A percentile compares a stretch with the other conserved stretches of the same genome.
phyloP scores from a whole-genome alignment of 2,329 filamentous ascomycete species.

The Fusarium penzigii region DNA sequence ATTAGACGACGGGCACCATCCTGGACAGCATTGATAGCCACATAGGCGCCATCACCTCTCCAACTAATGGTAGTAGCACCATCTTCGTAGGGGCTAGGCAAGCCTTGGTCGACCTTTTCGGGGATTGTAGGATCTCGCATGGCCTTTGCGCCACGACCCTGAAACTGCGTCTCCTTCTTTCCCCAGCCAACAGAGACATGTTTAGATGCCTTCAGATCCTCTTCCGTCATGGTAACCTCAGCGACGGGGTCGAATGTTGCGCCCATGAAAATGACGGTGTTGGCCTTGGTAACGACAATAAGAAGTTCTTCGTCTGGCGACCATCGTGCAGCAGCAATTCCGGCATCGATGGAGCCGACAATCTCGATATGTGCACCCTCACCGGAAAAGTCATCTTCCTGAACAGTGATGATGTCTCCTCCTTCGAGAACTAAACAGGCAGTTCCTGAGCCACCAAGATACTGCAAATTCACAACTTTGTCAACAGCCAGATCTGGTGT shows the following conservation, averaged over 20 bases:
- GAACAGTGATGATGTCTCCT: slow-evolving; percentile 85
- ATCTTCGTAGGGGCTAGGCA: slow-evolving; percentile 74
- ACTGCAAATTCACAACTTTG: slow-evolving; percentile 75
- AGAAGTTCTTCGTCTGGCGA: slow-evolving; percentile 93
- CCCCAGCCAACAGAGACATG: slow-evolving; percentile 98
- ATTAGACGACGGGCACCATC: slow-evolving; percentile 72
- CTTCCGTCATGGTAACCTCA: slow-evolving; percentile 68
- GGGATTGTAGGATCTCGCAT: slow-evolving; percentile 93
- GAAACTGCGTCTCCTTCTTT: slow-evolving; percentile 97
- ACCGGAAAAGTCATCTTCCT: slow-evolving; percentile 54
- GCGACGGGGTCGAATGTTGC: slow-evolving; percentile 83
- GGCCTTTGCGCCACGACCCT: slow-evolving; percentile 84
- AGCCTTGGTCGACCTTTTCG: slow-evolving; percentile 84
- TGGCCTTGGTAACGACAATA: slow-evolving; percentile 75
- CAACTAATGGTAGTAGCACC: slow-evolving; percentile 75
- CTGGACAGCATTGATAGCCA: slow-evolving; percentile 83
- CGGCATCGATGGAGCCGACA: slow-evolving; percentile 88
- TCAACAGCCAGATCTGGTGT: slow-evolving; percentile 75
- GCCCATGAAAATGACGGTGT: slow-evolving; percentile 89
- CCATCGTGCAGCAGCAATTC: slow-evolving; percentile 88
- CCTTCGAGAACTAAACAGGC: slow-evolving; percentile 84
- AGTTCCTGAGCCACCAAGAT: slow-evolving; percentile 77
- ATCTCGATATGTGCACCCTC: slow-evolving; percentile 86
- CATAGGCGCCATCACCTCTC: slow-evolving; percentile 90
- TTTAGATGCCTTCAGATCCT: slow-evolving; percentile 83